phyloP scores from a whole-genome alignment of 2,329 filamentous ascomycete genomes.

The Colletotrichum lindemuthianum region DNA sequence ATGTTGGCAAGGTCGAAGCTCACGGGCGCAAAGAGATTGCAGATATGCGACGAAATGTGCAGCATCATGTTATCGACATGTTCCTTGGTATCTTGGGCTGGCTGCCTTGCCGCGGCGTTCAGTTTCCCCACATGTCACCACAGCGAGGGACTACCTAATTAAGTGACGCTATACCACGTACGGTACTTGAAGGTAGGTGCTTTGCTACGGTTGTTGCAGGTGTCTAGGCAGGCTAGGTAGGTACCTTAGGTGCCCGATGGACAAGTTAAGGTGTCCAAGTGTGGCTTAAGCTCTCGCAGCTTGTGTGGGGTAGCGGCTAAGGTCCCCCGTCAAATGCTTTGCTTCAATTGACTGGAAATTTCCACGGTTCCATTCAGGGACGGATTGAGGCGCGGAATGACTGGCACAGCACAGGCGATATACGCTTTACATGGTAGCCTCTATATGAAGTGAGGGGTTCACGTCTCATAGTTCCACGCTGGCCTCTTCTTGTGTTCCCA shows the following conservation, averaged over 20 bases:
- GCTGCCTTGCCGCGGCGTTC: slow-evolving; percentile 13
- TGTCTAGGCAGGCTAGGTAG: neutral
- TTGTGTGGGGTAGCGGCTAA: slow-evolving; percentile 35
- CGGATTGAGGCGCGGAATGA: slow-evolving; percentile 19
- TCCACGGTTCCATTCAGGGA: slow-evolving; percentile 32
- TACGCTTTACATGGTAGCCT: neutral
- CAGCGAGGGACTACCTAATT: slow-evolving; percentile 13
- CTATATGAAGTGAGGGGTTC: slow-evolving; percentile 23
- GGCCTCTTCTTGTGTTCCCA: slow-evolving; percentile 50
- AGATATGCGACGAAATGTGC: slow-evolving; percentile 27
- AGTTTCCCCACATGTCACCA: slow-evolving; percentile 27
- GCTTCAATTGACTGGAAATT: slow-evolving; percentile 32
- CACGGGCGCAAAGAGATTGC: slow-evolving; percentile 23
- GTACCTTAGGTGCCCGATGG: neutral
- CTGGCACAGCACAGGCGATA: slow-evolving; percentile 7
- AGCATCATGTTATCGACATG: slow-evolving; percentile 20
- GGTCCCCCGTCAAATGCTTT: neutral
- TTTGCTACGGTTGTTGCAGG: too few relatives aligned
- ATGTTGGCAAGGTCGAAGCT: neutral
- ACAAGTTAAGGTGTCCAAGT: neutral
- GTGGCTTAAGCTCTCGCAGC: slow-evolving; percentile 37
- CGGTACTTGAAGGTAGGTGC: too few relatives aligned
- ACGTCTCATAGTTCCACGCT: slow-evolving; percentile 50
- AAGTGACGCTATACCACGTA: too few relatives aligned
- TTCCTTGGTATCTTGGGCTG: slow-evolving; percentile 14